Base-by-base conservation (phyloP, 1,139 yeast genomes). In the Wickerhamomyces sp. region DNA sequence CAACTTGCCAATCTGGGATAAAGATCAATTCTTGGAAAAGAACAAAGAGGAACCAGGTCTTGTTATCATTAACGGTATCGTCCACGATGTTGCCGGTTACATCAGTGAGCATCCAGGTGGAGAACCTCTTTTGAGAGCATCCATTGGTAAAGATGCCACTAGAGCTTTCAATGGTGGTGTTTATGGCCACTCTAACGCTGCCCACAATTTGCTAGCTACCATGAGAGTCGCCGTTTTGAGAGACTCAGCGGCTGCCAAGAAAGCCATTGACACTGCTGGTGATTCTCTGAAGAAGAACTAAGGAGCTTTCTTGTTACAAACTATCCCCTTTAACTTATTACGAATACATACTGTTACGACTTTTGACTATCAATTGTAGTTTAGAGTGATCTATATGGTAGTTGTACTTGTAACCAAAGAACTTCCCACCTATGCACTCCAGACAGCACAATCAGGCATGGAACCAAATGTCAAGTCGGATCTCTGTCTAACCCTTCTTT, bases 71-170 rank as follows among this genome's bases (percentile, higher is more conserved):
- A 78, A 91, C 32, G 99, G 98, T 51, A 89, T 91, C 48, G 95
- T 93, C 36, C 97, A 93, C 64, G 93, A 89, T 57, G 89, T 88
- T 45, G 70, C 89, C 45, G 70, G 71, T 32, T 91, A 89, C 61
- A 75, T 91, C 52, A 81, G 82, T 51, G 88, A 85, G 56, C 99
- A 91, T 64, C 99, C 99, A 42, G 99, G 99, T 73, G 99, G 99
- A 50, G 82, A 78, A 59, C 87, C 95, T 34, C 73, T 91, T 50
- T 70, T 91, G 47, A 72, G 77, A 57, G 84, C 95, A 26, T 88
- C 96, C 9, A 68, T 83, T 47, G 97, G 97, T 56, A 89, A 87
- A 65, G 98, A 91, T 62, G 96, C 96, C 33, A 88, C 97, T 26
- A 85, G 86, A 54, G 97, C 95, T 3, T 91, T 91, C 73, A 88